phyloP scores from a whole-genome alignment of 2,329 filamentous ascomycete species.

The Metarhizium sp. region DNA sequence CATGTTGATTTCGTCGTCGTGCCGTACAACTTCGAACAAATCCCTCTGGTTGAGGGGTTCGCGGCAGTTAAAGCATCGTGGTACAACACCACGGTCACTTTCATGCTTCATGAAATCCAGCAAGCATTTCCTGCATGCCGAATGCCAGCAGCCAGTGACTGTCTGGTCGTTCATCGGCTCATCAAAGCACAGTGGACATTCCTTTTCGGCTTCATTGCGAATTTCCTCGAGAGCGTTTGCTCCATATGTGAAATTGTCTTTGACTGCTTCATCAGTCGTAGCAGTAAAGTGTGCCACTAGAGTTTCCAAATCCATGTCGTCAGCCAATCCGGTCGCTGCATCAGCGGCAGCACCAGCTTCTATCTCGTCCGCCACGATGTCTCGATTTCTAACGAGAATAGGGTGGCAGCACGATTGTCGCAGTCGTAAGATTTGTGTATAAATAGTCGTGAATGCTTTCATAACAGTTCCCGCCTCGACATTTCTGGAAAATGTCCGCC shows the following conservation, averaged over 20 bases:
- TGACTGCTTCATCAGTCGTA: conserved; percentile 52
- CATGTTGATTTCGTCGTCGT: conserved; percentile 51
- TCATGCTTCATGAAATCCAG: conserved; percentile 84
- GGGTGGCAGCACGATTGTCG: conserved; percentile 94
- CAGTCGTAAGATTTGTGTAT: conserved; percentile 88
- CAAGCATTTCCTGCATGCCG: conserved; percentile 89
- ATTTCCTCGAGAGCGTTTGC: conserved; percentile 86
- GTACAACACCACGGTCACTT: conserved; percentile 61
- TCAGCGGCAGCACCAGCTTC: conserved; percentile 68
- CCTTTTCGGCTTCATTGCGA: conserved; percentile 74
- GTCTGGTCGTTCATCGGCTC: conserved; percentile 93
- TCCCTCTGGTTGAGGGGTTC: conserved; percentile 73
- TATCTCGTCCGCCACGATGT: conserved; percentile 78
- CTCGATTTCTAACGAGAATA: conserved; percentile 74
- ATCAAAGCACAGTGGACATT: conserved; percentile 91
- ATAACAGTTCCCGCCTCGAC: conserved; percentile 86
- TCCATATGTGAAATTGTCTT: conserved; percentile 59
- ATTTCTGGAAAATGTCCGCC: conserved; percentile 75
- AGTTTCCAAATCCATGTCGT: conserved; percentile 91
- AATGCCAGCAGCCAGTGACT: conserved; percentile 96
- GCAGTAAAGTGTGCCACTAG: conserved; percentile 78
- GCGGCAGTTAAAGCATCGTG: conserved; percentile 86
- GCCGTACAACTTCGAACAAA: conserved; percentile 82
- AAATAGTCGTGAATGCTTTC: conserved; percentile 94
- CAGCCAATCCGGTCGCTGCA: conserved; percentile 68